phyloP scores from a whole-genome alignment of 2,329 filamentous ascomycete genomes.

The Colletotrichum sp. region DNA sequence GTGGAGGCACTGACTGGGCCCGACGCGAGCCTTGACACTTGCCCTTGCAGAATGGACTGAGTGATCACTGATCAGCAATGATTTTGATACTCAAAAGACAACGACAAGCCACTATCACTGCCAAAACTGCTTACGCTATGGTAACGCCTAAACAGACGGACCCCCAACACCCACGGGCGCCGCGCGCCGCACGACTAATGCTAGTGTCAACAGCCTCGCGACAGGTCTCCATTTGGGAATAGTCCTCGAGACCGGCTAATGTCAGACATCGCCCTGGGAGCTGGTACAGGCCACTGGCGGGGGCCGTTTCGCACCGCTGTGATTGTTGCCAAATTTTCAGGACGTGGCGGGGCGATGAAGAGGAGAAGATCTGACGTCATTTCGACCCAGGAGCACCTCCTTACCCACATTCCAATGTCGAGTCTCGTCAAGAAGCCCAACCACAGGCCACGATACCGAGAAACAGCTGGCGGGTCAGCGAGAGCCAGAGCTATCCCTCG shows the following conservation, averaged over 20 bases:
- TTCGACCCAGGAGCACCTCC: not conserved
- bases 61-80: not conserved
- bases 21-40: not conserved
- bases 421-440: not conserved
- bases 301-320: not conserved
- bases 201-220: not conserved
- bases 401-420: conserved; percentile 15
- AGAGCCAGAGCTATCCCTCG: not conserved
- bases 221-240: not conserved
- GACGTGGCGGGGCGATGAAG: not conserved
- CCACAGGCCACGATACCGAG: not conserved
- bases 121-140: not conserved
- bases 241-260: conserved; percentile 4
- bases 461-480: not conserved
- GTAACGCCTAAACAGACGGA: not conserved
- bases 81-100: not conserved
- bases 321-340: not conserved
- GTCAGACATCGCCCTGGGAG: not conserved
- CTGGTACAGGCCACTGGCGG: not conserved
- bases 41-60: not conserved
- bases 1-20: conserved; percentile 7
- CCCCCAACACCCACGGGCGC: not conserved
- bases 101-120: not conserved
- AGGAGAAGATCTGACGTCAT: conserved; percentile 12
- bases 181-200: not conserved